Conservation (phyloP, 2,329 filamentous ascomycete species). For the Amesomyces nigricolor region DNA sequence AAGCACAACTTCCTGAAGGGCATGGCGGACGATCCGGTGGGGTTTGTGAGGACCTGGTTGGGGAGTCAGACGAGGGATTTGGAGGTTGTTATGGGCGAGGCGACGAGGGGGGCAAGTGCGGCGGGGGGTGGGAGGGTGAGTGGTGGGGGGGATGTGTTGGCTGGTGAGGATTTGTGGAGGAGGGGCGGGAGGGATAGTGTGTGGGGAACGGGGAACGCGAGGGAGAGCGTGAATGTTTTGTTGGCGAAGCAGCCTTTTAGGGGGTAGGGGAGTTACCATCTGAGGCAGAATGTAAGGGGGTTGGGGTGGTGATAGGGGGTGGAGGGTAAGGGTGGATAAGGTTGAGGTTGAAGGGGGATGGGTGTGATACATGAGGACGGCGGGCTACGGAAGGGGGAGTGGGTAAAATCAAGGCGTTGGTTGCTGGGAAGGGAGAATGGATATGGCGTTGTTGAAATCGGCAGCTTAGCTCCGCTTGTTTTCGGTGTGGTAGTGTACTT, state of each 20-base stretch:
- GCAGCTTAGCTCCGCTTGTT: too few species aligned
- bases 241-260: constrained; percentile 45
- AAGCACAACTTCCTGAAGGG: constrained; percentile 83
- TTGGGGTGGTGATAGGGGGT: not conserved
- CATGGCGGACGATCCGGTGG: constrained; percentile 73
- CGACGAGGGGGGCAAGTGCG: constrained; percentile 52
- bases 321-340: not conserved
- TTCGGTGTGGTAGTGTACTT: too few species aligned
- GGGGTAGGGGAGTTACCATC: not conserved
- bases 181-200: constrained; percentile 50
- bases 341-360: not conserved
- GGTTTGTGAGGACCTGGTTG: constrained; percentile 82
- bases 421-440: too few species aligned
- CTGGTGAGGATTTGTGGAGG: constrained; percentile 46
- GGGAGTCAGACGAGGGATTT: constrained; percentile 87
- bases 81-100: constrained; percentile 81
- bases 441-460: too few species aligned
- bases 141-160: constrained; percentile 43
- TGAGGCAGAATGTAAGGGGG: too few species aligned
- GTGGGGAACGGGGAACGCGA: constrained; percentile 53
- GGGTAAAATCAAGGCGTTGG: not conserved
- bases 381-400: not conserved
- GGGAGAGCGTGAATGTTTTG: constrained; percentile 58
- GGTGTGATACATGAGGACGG: not conserved
- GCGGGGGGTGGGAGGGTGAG: constrained; percentile 64